Evolutionary conservation across 1,284 basidiomycete genomes (phyloP).

Genomic region (Tylopilus sp.): DNA sequence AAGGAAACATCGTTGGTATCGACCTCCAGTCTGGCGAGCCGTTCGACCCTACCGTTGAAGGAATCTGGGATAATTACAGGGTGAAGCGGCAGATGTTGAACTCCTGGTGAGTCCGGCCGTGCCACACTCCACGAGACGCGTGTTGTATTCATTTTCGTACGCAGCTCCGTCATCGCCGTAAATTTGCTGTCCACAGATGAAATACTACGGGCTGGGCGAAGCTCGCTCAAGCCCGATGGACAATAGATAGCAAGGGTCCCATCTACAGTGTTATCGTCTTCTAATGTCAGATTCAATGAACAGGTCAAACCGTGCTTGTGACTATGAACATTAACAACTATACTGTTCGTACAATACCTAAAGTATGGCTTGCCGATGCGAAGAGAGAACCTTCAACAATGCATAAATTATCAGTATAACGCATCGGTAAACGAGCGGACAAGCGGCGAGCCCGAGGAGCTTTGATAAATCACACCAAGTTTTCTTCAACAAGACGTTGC

Average conservation of each 20-base stretch:
- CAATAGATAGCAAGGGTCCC: slow-evolving; percentile 36
- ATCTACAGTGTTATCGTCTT: slow-evolving; percentile 22
- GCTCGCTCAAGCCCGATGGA: slow-evolving; percentile 79
- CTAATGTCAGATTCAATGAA: slow-evolving; percentile 17
- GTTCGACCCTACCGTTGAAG: slow-evolving; percentile 91
- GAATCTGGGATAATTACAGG: slow-evolving; percentile 98
- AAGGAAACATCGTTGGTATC: slow-evolving; percentile 86
- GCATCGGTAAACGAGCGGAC: slow-evolving; percentile 20
- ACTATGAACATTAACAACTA: slow-evolving; percentile 35
- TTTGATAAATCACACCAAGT: slow-evolving; percentile 28
- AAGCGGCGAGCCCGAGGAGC: slow-evolving; percentile 6
- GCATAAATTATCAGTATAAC: slow-evolving; percentile 31
- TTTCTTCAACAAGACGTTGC: slow-evolving; percentile 7
- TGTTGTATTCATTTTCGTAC: slow-evolving; percentile 21
- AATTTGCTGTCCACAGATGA: slow-evolving; percentile 95
- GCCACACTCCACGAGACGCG: slow-evolving; percentile 12
- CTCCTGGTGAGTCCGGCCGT: slow-evolving; percentile 63
- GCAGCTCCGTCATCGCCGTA: slow-evolving; percentile 93
- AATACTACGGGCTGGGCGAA: slow-evolving; percentile 89
- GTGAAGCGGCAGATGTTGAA: slow-evolving; percentile 99
- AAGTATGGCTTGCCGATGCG: slow-evolving; percentile 10
- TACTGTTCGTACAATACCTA: slow-evolving; percentile 30
- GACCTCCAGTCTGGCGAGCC: slow-evolving; percentile 94
- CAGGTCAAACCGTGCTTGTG: slow-evolving; percentile 14
- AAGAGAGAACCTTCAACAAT: slow-evolving; percentile 8